Percentiles rank a stretch among this genome's conserved stretches.
phyloP scores from a whole-genome alignment of 805 yeast species.

The Myxozyma neglecta region DNA sequence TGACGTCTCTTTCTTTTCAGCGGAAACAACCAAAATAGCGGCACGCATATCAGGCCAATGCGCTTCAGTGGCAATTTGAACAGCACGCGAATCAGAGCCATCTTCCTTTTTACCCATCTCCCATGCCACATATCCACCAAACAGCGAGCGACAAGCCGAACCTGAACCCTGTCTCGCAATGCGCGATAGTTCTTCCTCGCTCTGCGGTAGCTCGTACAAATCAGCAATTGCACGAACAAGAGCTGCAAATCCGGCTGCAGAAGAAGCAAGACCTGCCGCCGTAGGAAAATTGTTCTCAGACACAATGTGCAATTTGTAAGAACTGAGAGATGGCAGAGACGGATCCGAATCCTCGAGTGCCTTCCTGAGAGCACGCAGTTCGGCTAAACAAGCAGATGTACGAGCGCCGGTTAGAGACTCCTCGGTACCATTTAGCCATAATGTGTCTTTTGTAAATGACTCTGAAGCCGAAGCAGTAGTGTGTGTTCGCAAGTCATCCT shows the following conservation, averaged over 20 bases:
- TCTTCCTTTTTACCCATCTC: conserved; percentile 79
- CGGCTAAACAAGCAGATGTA: conserved; percentile 63
- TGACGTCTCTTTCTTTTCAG: conserved; percentile 90
- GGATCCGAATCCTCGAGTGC: conserved; percentile 59
- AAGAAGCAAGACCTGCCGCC: conserved; percentile 96
- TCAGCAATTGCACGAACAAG: conserved; percentile 84
- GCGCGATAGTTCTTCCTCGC: conserved; percentile 79
- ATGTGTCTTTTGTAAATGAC: conserved; percentile 58
- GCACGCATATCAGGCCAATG: conserved; percentile 97
- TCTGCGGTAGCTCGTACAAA: conserved; percentile 81
- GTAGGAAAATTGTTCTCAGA: conserved; percentile 98
- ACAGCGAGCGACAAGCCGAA: conserved; percentile 94
- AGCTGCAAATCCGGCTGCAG: conserved; percentile 99
- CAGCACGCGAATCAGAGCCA: conserved; percentile 94
- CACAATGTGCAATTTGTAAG: conserved; percentile 72
- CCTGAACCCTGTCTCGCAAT: conserved; percentile 99
- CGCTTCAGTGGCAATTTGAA: conserved; percentile 75
- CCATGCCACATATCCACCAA: conserved; percentile 99
- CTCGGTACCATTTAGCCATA: conserved; percentile 82
- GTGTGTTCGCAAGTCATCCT: conserved; percentile 83
- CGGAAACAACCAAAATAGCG: conserved; percentile 87
- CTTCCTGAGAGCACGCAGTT: conserved; percentile 66
- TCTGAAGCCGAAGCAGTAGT: conserved; percentile 80
- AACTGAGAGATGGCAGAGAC: conserved; percentile 56
- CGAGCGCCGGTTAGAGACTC: conserved; percentile 65